These are phyloP conservation scores for Aureobasidium melanogenum DNA, from an alignment of 2,329 filamentous ascomycete species.

Conservation along the genomic window DNA sequence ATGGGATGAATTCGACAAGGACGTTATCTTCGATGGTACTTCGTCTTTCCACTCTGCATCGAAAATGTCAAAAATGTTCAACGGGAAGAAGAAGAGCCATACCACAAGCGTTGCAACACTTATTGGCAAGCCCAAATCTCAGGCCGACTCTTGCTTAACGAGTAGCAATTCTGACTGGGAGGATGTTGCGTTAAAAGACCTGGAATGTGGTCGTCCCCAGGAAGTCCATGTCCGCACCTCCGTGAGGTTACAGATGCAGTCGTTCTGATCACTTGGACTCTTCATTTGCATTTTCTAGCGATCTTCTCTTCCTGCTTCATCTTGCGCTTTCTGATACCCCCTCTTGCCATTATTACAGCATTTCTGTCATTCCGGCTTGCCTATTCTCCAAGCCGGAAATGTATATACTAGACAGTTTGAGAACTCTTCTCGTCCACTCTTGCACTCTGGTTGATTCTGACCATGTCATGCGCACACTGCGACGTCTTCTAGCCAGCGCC, in stretches of 20 bases:
- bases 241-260: neutral
- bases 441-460: neutral
- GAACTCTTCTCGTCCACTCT: neutral
- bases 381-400: neutral
- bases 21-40: constrained; percentile 1
- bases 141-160: neutral
- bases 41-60: neutral
- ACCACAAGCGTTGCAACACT: constrained; percentile 1
- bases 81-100: neutral
- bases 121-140: neutral
- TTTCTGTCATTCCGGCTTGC: no score
- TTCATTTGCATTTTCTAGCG: neutral
- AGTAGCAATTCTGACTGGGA: neutral
- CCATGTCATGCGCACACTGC: neutral
- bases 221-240: neutral
- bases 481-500: neutral
- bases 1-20: constrained; percentile 8
- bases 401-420: neutral
- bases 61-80: neutral
- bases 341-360: neutral
- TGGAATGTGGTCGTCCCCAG: neutral
- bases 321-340: neutral
- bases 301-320: neutral
- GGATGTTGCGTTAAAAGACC: neutral
- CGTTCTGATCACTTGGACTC: neutral